These are phyloP conservation scores for Metschnikowia lachancei DNA, from an alignment of 805 yeast species.

Conservation along the genomic window DNA sequence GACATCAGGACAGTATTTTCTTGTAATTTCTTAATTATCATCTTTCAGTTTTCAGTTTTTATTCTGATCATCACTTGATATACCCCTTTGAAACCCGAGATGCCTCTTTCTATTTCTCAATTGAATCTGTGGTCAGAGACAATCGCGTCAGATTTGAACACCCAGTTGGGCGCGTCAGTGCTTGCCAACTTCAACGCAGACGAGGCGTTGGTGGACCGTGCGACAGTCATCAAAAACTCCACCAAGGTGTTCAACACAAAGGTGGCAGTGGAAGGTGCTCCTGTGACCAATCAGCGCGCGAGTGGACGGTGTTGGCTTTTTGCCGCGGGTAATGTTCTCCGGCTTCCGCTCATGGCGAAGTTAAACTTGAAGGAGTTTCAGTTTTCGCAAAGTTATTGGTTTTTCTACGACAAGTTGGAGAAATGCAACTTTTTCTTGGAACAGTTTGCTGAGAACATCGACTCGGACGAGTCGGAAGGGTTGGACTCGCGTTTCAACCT, in stretches of 20 bases:
- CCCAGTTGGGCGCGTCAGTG: constrained; percentile 17
- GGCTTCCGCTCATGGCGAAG: constrained; percentile 20
- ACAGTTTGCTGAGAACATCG: constrained; percentile 18
- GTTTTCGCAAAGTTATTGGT: constrained; percentile 22
- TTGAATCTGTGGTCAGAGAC: constrained; percentile 13
- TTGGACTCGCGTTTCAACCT: constrained; percentile 19
- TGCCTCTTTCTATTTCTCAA: constrained; percentile 8
- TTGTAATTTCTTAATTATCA: too few species aligned
- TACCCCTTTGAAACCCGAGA: too few species aligned
- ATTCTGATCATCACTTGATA: too few species aligned
- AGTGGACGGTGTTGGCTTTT: constrained; percentile 25
- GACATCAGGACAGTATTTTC: too few species aligned
- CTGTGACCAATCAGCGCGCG: constrained; percentile 38
- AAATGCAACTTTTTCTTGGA: constrained; percentile 22
- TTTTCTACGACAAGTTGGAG: constrained; percentile 23
- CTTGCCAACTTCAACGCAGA: constrained; percentile 18
- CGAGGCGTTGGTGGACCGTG: constrained; percentile 20
- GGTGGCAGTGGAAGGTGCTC: constrained; percentile 53
- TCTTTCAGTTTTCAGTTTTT: too few species aligned
- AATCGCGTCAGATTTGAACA: constrained; percentile 8
- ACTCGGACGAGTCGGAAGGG: constrained; percentile 12
- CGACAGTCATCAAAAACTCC: constrained; percentile 17
- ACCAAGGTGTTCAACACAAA: constrained; percentile 41
- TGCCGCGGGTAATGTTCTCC: constrained; percentile 21
- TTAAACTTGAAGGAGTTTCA: constrained; percentile 21